Evolutionary conservation across 176 grass and related monocot species (phyloP).

Genomic region (Panicum miliaceum): DNA sequence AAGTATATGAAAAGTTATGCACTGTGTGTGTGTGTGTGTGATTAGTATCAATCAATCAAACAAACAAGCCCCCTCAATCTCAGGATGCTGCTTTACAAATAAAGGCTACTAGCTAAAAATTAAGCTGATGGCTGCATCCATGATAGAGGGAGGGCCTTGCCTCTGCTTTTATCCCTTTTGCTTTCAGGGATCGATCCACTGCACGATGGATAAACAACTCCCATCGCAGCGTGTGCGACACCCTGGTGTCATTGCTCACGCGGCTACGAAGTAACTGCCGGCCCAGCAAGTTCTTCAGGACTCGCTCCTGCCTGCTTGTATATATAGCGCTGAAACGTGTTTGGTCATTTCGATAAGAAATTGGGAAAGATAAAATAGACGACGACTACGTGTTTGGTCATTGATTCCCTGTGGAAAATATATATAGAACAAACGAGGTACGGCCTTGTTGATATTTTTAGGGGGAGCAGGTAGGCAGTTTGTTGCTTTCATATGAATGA

Average conservation of each 20-base stretch:
- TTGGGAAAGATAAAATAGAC: not conserved
- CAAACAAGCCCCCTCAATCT: no score
- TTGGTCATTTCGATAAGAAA: conserved; percentile 13
- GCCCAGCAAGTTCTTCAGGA: not conserved
- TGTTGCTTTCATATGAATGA: not conserved
- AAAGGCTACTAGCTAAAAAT: not conserved
- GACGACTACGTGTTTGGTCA: not conserved
- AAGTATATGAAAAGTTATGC: no score
- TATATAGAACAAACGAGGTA: not conserved
- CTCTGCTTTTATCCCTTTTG: not conserved
- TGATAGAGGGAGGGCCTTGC: no score
- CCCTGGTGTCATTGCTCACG: conserved; percentile 32
- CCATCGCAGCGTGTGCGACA: not conserved
- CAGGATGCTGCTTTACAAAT: conserved; percentile 10
- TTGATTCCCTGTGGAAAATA: not conserved
- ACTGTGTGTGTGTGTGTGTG: no score
- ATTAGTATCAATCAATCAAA: no score
- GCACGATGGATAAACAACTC: not conserved
- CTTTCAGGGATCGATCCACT: not conserved
- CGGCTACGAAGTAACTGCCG: not conserved
- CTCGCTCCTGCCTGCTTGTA: not conserved
- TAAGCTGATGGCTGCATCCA: not conserved
- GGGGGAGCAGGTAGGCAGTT: not conserved
- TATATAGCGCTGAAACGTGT: not conserved
- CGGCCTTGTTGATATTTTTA: not conserved